Evolutionary conservation across 2,329 filamentous ascomycete genomes (phyloP).

Genomic region (Cladosporium velox): DNA sequence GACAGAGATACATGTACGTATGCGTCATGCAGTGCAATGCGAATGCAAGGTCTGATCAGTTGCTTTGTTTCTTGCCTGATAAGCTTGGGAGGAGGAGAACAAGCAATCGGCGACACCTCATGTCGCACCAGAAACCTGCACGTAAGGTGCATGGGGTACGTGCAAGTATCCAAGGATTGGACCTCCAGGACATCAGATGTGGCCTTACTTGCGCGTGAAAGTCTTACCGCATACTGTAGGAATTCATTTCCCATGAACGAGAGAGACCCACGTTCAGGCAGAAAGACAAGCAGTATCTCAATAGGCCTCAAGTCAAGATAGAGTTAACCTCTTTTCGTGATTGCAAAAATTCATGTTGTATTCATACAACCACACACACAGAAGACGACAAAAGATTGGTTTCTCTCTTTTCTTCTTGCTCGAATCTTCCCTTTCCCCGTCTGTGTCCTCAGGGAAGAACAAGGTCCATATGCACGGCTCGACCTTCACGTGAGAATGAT

Average conservation of each 20-base stretch:
- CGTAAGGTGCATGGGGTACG: too few species aligned
- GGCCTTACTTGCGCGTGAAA: too few species aligned
- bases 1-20: not conserved
- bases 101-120: not conserved
- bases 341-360: slow-evolving; percentile 15
- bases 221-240: too few species aligned
- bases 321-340: not conserved
- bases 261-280: too few species aligned
- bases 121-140: too few species aligned
- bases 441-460: not conserved
- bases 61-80: not conserved
- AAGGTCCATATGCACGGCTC: not conserved
- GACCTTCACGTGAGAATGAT: not conserved
- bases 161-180: too few species aligned
- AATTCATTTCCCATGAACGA: too few species aligned
- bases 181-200: too few species aligned
- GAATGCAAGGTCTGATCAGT: not conserved
- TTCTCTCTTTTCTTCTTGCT: not conserved
- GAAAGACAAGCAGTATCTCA: too few species aligned
- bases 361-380: slow-evolving; percentile 15
- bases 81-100: not conserved
- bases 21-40: not conserved
- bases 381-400: not conserved
- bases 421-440: not conserved
- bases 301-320: not conserved